phyloP scores from a whole-genome alignment of 2,329 filamentous ascomycete species.

The Periconia sp. region DNA sequence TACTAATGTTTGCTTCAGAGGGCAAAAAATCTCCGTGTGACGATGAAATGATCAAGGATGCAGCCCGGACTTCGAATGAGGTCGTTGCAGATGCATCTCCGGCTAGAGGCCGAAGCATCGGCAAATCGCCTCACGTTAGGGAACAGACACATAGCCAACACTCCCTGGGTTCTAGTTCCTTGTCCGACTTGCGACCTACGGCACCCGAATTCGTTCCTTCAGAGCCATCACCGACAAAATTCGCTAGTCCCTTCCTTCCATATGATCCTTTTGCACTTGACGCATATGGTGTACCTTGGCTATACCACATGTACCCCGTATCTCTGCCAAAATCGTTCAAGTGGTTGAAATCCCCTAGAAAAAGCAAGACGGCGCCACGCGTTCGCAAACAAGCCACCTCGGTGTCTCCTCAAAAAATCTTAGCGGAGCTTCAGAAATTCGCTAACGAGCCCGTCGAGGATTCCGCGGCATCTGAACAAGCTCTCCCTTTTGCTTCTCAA shows the following conservation, averaged over 20 bases:
- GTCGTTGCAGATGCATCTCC: neutral
- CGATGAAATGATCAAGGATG: neutral
- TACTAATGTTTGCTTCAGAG: neutral
- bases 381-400: slow-evolving; percentile 6
- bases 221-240: neutral
- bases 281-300: slow-evolving; percentile 27
- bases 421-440: slow-evolving; percentile 11
- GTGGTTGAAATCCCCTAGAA: slow-evolving; percentile 10
- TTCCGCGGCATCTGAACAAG: neutral
- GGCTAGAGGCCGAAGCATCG: slow-evolving; percentile 11
- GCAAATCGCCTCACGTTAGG: slow-evolving; percentile 5
- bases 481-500: slow-evolving; percentile 1
- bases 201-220: slow-evolving; percentile 33
- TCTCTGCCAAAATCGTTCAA: slow-evolving; percentile 19
- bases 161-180: slow-evolving; percentile 17
- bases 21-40: neutral
- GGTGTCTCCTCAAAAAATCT: slow-evolving; percentile 17
- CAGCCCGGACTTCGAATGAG: too few species aligned
- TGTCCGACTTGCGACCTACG: slow-evolving; percentile 33
- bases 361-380: slow-evolving; percentile 11
- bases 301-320: slow-evolving; percentile 33
- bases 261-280: slow-evolving; percentile 25
- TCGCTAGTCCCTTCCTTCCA: slow-evolving; percentile 1
- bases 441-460: neutral
- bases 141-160: slow-evolving; percentile 10